Base-by-base conservation (phyloP, 2,329 filamentous ascomycete genomes). In the Nigrospora oryzae region DNA sequence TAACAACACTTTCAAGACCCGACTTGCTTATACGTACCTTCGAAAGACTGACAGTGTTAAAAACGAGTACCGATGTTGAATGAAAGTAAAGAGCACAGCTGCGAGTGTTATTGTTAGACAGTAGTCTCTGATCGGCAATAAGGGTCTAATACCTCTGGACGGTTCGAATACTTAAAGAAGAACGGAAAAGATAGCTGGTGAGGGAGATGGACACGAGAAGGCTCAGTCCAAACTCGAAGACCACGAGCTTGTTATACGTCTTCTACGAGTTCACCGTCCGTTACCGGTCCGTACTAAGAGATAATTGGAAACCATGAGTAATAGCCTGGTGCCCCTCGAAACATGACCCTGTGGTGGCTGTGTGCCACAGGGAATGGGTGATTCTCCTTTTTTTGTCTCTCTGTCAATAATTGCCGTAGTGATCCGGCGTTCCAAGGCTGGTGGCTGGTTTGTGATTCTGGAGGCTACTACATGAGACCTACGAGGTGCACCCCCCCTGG, bases 31-130 rank as follows among this genome's bases (percentile, higher is more conserved):
- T 16, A 41, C 39, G 16, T 34, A 58, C 55, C 56, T 49, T 57
- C 52, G 51, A 55, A 57, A 51, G 55, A 51, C 30, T 31, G 47
- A 45, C 51, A 49, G 39, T 41, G 34, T 33, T 14, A 23, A 41
- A n/a, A 33, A 17, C 30, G 31, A n/a, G 31, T 28, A 28, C 23
- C 23, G 16, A 41, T 34, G 39, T 37, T 49, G 53, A 53, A 32
- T 49, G 52, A 56, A 59, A 39, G 32, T 45, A 49, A 46, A 52
- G 56, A 59, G 56, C 56, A 47, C 56, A 59, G 56, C 56, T 58
- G 36, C 10, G 34, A n/a, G 34, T 38, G 42, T 56, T 45, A 55
- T 49, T 19, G 19, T 30, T 5, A 32, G 36, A 4, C 12, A 15
- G 40, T 16, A 44, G 6, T 31, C 16, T 23, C 4, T 13, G 10